phyloP scores from a whole-genome alignment of 805 yeast species.

The Yamadazyma laniorum region DNA sequence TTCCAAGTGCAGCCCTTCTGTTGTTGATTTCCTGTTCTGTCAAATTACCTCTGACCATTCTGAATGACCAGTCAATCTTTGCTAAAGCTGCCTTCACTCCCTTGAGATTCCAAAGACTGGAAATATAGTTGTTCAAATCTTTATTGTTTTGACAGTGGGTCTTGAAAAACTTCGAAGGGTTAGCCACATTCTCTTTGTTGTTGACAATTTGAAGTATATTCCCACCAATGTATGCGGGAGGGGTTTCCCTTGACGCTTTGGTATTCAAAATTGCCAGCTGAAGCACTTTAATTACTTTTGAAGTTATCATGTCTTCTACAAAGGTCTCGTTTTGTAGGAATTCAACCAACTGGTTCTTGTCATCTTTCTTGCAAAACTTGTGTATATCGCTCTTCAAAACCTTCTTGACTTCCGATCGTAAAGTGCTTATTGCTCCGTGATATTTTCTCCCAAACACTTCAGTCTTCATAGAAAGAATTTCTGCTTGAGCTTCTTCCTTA shows the following conservation, averaged over 20 bases:
- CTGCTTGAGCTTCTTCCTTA: constrained; percentile 41
- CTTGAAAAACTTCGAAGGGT: constrained; percentile 50
- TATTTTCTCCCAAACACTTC: constrained; percentile 49
- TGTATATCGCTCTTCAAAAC: constrained; percentile 14
- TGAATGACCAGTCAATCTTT: constrained; percentile 46
- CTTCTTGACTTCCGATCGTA: constrained; percentile 35
- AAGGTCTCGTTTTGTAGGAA: constrained; percentile 22
- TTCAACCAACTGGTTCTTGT: constrained; percentile 15
- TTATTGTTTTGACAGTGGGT: constrained; percentile 38
- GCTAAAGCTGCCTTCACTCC: constrained; percentile 31
- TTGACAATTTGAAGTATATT: constrained; percentile 24
- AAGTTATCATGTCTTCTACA: constrained; percentile 25
- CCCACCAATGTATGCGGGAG: constrained; percentile 35
- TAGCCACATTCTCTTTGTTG: constrained; percentile 28
- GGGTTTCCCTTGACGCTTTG: constrained; percentile 27
- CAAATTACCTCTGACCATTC: constrained; percentile 47
- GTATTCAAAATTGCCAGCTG: constrained; percentile 25
- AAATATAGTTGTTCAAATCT: constrained; percentile 45
- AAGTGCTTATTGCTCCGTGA: constrained; percentile 43
- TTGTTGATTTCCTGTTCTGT: constrained; percentile 34
- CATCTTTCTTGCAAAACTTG: constrained; percentile 13
- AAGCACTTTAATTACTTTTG: constrained; percentile 33
- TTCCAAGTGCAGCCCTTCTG: constrained; percentile 18
- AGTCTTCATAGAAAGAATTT: constrained; percentile 44
- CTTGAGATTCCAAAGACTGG: constrained; percentile 47